Evolutionary conservation across 1,139 yeast genomes (phyloP).

Genomic region (Casaregolazyma suthepensis): DNA sequence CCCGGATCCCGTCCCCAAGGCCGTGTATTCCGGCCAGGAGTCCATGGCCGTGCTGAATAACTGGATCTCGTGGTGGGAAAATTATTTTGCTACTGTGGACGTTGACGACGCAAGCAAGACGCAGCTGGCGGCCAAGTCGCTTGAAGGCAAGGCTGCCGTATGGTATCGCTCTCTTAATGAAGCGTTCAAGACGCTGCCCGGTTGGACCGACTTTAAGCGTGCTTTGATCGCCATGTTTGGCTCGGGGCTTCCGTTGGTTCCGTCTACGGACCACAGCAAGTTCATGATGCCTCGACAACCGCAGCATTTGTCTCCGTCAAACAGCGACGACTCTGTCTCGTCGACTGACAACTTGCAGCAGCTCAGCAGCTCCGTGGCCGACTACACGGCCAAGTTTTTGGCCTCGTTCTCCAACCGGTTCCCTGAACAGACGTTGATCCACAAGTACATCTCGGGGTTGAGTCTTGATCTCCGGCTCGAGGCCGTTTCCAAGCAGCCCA

Average conservation of each 20-base stretch:
- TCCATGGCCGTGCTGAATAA: not conserved
- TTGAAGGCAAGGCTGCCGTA: slow-evolving; percentile 3
- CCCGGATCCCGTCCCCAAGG: not conserved
- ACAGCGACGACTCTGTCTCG: slow-evolving; percentile 2
- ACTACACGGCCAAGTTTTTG: slow-evolving; percentile 2
- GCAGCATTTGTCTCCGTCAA: not conserved
- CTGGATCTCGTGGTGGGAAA: slow-evolving; percentile 8
- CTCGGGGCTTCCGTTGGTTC: not conserved
- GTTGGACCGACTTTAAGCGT: slow-evolving; percentile 7
- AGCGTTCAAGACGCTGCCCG: slow-evolving; percentile 5
- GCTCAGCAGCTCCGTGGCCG: slow-evolving; percentile 3
- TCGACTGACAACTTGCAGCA: slow-evolving; percentile 4
- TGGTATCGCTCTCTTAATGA: slow-evolving; percentile 5
- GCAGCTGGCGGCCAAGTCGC: slow-evolving; percentile 2
- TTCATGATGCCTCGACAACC: not conserved
- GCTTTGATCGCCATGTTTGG: slow-evolving; percentile 5
- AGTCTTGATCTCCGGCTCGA: slow-evolving; percentile 7
- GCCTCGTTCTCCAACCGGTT: not conserved
- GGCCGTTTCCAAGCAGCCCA: slow-evolving; percentile 1
- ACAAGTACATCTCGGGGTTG: slow-evolving; percentile 5
- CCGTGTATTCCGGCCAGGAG: slow-evolving; percentile 8
- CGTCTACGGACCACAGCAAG: not conserved
- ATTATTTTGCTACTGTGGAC: slow-evolving; percentile 2
- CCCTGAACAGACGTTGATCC: slow-evolving; percentile 3
- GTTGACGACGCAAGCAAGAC: slow-evolving; percentile 4